Evolutionary conservation across 257 asterid species (phyloP).

Genomic region (Lycium barbarum): DNA sequence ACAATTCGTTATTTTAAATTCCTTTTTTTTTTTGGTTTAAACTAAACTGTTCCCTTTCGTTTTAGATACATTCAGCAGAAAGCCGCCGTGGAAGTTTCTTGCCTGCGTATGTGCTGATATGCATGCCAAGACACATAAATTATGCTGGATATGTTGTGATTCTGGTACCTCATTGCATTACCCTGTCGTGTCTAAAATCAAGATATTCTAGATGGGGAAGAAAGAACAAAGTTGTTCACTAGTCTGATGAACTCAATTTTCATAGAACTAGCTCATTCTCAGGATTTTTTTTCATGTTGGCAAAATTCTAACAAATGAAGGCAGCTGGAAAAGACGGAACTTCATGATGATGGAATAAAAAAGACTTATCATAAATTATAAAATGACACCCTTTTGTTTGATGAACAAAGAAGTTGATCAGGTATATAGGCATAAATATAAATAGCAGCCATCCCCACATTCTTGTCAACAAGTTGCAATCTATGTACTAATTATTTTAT

Average conservation of each 20-base stretch:
- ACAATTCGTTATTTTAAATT: neutral
- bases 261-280: conserved; percentile 17
- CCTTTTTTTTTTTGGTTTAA: neutral
- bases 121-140: neutral
- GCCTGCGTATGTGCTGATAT: neutral
- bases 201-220: conserved; percentile 1
- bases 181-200: neutral
- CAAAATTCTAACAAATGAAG: conserved; percentile 3
- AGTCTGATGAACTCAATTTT: neutral
- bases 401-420: neutral
- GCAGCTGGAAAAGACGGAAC: neutral
- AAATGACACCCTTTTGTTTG: conserved; percentile 3
- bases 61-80: neutral
- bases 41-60: neutral
- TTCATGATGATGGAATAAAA: neutral
- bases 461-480: neutral
- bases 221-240: neutral
- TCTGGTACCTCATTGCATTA: neutral
- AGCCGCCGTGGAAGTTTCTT: neutral
- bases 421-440: neutral
- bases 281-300: neutral
- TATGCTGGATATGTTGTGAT: neutral
- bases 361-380: neutral
- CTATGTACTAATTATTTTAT: neutral
- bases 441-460: conserved; percentile 25